Evolutionary conservation across 2,329 filamentous ascomycete species (phyloP).

Genomic region (Arthrocladium fulminans): DNA sequence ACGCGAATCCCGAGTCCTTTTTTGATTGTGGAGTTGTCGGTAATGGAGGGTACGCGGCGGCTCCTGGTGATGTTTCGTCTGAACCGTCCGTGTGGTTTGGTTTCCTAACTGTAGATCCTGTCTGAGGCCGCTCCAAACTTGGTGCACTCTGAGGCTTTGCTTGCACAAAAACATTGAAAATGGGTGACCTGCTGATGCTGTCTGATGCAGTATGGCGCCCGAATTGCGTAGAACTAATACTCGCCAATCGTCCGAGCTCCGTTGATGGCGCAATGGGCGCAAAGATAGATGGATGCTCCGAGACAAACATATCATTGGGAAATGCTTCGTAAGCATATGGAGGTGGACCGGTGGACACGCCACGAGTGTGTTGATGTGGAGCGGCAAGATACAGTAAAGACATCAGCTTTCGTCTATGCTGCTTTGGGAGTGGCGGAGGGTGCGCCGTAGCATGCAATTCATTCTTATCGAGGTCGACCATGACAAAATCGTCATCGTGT

Average conservation of each 20-base stretch:
- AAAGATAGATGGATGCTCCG: slow-evolving; percentile 75
- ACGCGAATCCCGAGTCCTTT: slow-evolving; percentile 82
- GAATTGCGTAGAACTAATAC: slow-evolving; percentile 82
- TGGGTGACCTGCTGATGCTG: slow-evolving; percentile 47
- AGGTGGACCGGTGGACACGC: slow-evolving; percentile 79
- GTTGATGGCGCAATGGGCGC: slow-evolving; percentile 60
- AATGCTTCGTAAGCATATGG: slow-evolving; percentile 89
- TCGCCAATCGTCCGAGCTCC: slow-evolving; percentile 74
- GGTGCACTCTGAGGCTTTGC: slow-evolving; percentile 40
- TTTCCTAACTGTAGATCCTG: slow-evolving; percentile 50
- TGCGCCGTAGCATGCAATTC: slow-evolving; percentile 74
- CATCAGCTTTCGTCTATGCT: slow-evolving; percentile 80
- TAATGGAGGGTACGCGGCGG: slow-evolving; percentile 65
- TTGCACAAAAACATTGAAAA: slow-evolving; percentile 87
- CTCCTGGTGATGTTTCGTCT: slow-evolving; percentile 60
- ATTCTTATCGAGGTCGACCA: slow-evolving; percentile 88
- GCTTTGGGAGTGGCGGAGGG: slow-evolving; percentile 72
- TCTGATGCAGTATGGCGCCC: slow-evolving; percentile 53
- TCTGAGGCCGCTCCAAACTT: slow-evolving; percentile 63
- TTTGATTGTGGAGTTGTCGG: slow-evolving; percentile 73
- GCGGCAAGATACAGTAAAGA: slow-evolving; percentile 83
- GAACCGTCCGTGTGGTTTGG: slow-evolving; percentile 50
- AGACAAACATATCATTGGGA: slow-evolving; percentile 80
- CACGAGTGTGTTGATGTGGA: slow-evolving; percentile 77
- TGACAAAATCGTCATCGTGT: slow-evolving; percentile 78